phyloP scores from a whole-genome alignment of 495 filamentous ascomycete species.

The Neurospora sp. region DNA sequence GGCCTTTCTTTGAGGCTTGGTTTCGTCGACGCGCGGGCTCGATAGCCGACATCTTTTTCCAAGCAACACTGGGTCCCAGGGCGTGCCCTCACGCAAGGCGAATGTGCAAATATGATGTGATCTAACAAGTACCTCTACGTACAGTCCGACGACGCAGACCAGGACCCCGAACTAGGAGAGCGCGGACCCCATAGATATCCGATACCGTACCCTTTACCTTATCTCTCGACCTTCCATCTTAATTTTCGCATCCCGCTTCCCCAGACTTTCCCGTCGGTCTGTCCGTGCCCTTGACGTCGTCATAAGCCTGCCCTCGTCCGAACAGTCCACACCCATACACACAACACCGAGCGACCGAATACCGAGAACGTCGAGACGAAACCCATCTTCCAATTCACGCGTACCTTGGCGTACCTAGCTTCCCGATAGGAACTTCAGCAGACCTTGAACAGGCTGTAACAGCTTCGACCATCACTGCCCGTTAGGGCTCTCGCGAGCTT shows the following conservation, averaged over 20 bases:
- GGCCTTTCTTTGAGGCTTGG: background rate
- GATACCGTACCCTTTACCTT: background rate
- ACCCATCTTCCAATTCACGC: background rate
- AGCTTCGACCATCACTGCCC: background rate
- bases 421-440: background rate
- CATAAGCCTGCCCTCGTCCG: background rate
- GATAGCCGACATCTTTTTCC: background rate
- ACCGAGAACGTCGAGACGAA: background rate
- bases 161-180: background rate
- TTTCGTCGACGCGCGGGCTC: background rate
- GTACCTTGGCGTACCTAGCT: background rate
- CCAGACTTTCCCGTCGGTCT: background rate
- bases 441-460: background rate
- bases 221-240: background rate
- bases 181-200: background rate
- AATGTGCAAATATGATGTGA: background rate
- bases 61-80: background rate
- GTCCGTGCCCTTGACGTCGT: background rate
- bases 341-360: background rate
- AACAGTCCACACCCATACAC: background rate
- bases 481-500: background rate
- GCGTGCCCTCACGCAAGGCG: background rate
- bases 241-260: background rate
- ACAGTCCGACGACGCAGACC: background rate
- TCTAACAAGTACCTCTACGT: background rate